These are phyloP conservation scores for Cantharellus anzutake DNA, from an alignment of 768 basidiomycete genomes.

Conservation along the genomic window DNA sequence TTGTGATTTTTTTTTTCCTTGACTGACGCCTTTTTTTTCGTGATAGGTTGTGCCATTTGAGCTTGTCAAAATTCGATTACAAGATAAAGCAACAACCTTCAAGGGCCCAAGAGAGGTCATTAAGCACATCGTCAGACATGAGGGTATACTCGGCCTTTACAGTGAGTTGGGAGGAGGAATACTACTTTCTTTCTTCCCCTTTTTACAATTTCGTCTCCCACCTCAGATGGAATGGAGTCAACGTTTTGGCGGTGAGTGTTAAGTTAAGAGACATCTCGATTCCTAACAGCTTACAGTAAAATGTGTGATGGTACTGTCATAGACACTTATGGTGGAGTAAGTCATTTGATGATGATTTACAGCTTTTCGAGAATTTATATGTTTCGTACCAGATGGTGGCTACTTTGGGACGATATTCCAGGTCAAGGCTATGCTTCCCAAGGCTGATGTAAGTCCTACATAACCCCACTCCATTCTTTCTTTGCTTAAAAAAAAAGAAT, in stretches of 20 bases:
- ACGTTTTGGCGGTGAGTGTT: constrained; percentile 78
- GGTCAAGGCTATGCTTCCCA: constrained; percentile 61
- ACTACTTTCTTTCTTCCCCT: not conserved
- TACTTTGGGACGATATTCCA: constrained; percentile 88
- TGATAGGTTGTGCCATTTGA: constrained; percentile 77
- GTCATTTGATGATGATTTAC: not conserved
- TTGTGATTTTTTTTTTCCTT: not conserved
- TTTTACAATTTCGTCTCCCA: too few relatives aligned
- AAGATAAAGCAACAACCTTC: constrained; percentile 83
- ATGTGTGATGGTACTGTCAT: not conserved
- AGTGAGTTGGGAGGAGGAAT: constrained; percentile 9
- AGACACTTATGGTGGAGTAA: constrained; percentile 67
- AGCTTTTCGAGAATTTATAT: not conserved
- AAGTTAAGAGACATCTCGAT: too few relatives aligned
- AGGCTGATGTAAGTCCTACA: constrained; percentile 43
- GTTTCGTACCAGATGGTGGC: constrained; percentile 39
- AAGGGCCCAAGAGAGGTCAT: constrained; percentile 86
- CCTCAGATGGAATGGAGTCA: constrained; percentile 65
- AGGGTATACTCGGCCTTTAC: constrained; percentile 74
- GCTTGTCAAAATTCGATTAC: constrained; percentile 80
- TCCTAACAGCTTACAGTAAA: too few relatives aligned
- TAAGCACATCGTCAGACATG: constrained; percentile 51
- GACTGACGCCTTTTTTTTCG: not conserved
- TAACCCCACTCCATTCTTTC: not conserved
- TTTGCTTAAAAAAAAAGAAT: not conserved